Conservation (phyloP, 1,139 yeast species). For the Arxiozyma heterogenica region DNA sequence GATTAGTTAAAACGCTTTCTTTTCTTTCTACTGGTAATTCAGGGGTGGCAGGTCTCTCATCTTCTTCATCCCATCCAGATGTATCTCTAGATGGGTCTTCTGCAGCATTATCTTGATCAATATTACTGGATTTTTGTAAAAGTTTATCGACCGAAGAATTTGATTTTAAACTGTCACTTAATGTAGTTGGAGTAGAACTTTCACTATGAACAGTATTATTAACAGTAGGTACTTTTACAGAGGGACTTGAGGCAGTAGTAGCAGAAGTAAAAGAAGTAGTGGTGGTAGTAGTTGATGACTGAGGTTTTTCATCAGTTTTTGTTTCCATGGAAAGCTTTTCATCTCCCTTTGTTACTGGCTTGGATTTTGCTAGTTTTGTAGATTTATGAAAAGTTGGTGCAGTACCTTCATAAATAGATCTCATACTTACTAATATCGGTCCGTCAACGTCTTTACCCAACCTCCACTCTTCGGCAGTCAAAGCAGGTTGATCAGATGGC, state of each 20-base stretch:
- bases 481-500: slow-evolving; percentile 70
- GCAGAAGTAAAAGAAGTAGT: not conserved
- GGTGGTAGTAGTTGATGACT: not conserved
- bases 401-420: slow-evolving; percentile 68
- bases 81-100: slow-evolving; percentile 30
- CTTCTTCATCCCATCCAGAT: slow-evolving; percentile 34
- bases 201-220: slow-evolving; percentile 6
- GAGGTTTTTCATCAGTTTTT: slow-evolving; percentile 4
- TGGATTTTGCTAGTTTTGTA: slow-evolving; percentile 32
- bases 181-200: slow-evolving; percentile 13
- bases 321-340: slow-evolving; percentile 16
- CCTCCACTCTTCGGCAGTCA: slow-evolving; percentile 71
- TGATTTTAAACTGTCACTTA: slow-evolving; percentile 42
- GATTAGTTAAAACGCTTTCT: slow-evolving; percentile 3
- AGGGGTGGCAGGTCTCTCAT: slow-evolving; percentile 21
- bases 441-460: slow-evolving; percentile 69
- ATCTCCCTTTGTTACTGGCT: slow-evolving; percentile 30
- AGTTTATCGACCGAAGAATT: slow-evolving; percentile 40
- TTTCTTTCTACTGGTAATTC: slow-evolving; percentile 2
- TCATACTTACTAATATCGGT: slow-evolving; percentile 74
- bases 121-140: slow-evolving; percentile 41
- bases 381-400: slow-evolving; percentile 35
- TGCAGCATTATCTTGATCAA: slow-evolving; percentile 36
- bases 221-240: not conserved
- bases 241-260: not conserved